Evolutionary conservation across 441 rosid species (phyloP).

Genomic region (Theobroma grandiflorum): DNA sequence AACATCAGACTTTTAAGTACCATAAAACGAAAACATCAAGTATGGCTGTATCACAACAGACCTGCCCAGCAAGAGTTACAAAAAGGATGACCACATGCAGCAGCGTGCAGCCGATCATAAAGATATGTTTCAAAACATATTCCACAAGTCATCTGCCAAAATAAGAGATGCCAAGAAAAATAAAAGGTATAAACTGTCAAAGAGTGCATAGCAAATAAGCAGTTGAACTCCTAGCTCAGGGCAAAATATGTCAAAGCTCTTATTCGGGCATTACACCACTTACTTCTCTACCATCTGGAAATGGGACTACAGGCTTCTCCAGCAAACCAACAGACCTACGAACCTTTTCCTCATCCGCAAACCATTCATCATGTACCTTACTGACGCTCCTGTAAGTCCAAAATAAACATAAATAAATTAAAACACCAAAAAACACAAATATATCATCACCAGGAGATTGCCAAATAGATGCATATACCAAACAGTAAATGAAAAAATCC

Average conservation of each 20-base stretch:
- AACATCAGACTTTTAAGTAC: background rate
- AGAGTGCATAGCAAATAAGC: background rate
- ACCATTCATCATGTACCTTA: constrained; percentile 87
- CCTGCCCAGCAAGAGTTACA: constrained; percentile 78
- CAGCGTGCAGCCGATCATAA: constrained; percentile 49
- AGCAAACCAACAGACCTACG: constrained; percentile 70
- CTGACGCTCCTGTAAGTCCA: constrained; percentile 66
- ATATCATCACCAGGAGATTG: background rate
- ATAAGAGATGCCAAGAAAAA: constrained; percentile 27
- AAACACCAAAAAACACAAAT: background rate
- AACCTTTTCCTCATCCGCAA: constrained; percentile 73
- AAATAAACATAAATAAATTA: constrained; percentile 20
- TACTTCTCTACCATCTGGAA: constrained; percentile 57
- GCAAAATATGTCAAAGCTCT: background rate
- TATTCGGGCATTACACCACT: constrained; percentile 21
- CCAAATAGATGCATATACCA: background rate
- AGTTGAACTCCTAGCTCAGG: constrained; percentile 1
- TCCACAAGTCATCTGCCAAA: constrained; percentile 65
- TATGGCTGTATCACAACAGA: constrained; percentile 35
- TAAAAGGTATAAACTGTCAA: background rate
- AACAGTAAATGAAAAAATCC: background rate
- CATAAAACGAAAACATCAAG: background rate
- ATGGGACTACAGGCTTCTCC: constrained; percentile 54
- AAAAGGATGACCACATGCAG: constrained; percentile 82
- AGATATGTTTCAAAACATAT: constrained; percentile 69